Evolutionary conservation across 139 green algal species (phyloP).

Genomic region (Chlamydomonas sp.): DNA sequence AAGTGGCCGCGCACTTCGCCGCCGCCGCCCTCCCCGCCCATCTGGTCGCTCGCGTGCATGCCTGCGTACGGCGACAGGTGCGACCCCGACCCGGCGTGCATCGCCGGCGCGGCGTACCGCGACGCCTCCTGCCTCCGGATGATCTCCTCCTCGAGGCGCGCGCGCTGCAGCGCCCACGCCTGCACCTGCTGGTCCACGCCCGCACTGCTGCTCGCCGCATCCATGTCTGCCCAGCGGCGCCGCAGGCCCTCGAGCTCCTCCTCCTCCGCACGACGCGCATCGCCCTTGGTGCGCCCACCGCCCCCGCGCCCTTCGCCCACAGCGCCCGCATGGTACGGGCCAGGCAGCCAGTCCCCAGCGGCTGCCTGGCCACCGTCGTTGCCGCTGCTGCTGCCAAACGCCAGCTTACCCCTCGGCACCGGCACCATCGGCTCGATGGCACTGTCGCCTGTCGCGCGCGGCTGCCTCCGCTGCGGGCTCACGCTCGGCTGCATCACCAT

Average conservation of each 20-base stretch:
- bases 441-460: neutral
- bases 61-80: conserved; percentile 20
- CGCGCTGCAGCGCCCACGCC: conserved; percentile 25
- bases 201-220: neutral
- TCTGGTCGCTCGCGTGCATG: no score
- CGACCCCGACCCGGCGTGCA: conserved; percentile 14
- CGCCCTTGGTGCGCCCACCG: no score
- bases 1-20: no score
- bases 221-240: conserved; percentile 16
- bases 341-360: neutral
- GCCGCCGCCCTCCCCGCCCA: no score
- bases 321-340: neutral
- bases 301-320: neutral
- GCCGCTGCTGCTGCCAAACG: conserved; percentile 7
- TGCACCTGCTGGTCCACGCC: conserved; percentile 22
- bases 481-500: conserved; percentile 14
- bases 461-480: neutral
- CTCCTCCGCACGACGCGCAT: conserved; percentile 14
- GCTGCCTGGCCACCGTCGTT: neutral
- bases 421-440: no score
- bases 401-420: no score
- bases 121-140: conserved; percentile 30
- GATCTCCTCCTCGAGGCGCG: conserved; percentile 35
- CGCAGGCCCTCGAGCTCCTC: conserved; percentile 23
- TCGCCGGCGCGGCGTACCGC: conserved; percentile 21